Evolutionary conservation across 2,329 filamentous ascomycete species (phyloP).

Genomic region (Aspergillus texensis): DNA sequence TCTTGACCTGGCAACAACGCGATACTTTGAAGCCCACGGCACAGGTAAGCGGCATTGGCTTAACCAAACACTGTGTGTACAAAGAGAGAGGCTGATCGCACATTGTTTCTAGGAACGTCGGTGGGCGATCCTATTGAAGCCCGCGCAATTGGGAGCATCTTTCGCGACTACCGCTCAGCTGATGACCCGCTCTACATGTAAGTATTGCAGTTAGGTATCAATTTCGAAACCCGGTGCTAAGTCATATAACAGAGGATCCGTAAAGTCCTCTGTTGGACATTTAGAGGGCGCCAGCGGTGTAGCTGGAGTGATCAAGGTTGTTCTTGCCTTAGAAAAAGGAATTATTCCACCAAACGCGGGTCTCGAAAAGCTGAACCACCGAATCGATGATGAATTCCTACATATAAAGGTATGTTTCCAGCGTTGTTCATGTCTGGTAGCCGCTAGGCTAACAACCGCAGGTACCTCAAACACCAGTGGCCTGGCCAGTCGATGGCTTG

Average conservation of each 20-base stretch:
- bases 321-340: conserved; percentile 15
- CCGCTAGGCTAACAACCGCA: background rate
- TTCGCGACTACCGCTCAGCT: conserved; percentile 7
- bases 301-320: conserved; percentile 21
- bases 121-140: conserved; percentile 61
- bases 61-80: background rate
- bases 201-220: no score
- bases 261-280: conserved; percentile 31
- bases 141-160: conserved; percentile 49
- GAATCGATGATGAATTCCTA: conserved; percentile 3
- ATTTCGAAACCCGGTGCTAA: background rate
- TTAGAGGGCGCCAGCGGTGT: conserved; percentile 33
- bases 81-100: background rate
- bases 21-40: conserved; percentile 45
- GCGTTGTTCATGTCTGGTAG: background rate
- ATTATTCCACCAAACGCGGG: conserved; percentile 22
- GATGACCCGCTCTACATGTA: conserved; percentile 16
- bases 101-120: conserved; percentile 38
- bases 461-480: background rate
- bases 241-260: conserved; percentile 18
- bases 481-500: background rate
- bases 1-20: conserved; percentile 22
- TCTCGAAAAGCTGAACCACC: conserved; percentile 4
- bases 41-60: conserved; percentile 34
- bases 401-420: background rate